Evolutionary conservation across 164 flowering plant genomes (phyloP), one percentile per base, ranked within the genome.

Genomic region (Vitis amurensis): DNA sequence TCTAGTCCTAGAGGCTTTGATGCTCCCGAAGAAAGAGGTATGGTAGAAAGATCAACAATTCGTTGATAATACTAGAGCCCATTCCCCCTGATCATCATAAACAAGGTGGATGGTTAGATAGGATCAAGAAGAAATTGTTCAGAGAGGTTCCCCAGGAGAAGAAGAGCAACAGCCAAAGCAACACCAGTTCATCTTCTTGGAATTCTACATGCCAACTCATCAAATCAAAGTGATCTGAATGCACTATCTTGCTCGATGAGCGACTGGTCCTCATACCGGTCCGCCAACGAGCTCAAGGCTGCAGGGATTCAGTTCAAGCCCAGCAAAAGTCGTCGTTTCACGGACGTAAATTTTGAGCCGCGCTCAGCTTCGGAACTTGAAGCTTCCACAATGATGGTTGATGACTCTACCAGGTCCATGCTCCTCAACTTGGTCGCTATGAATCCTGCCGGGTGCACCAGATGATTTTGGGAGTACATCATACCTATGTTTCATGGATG

Each of bases 341-440:
- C 16, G 11, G 75, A 61, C 3, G 49, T 60, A 10, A 1, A 2
- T 4, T 72, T 61, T 55, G 8, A 4, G 0, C 3, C 10, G 31
- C 1, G 1, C 6, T 23, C 27, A 2, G 19, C 19, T 16, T 2
- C 8, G 74, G 61, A 37, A 6, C 1, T 60, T 72, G 4, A 23
- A n/a, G 3, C 66, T 75, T 50, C 73, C 73, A 19, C 60, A 15
- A 67, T 4, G 53, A 63, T 14, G 58, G 67, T 19, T 37, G 51
- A 27, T 63, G 73, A 29, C 19, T 19, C 19, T 19, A 19, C 13
- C 23, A 64, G 5, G 19, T 19, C 63, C 9, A 52, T 13, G 67
- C 68, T 75, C 16, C 51, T 75, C 17, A 71, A 75, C 63, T 11
- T 70, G 49, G 61, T 68, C 16, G 71, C 7, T 63, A 71, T 15